Percentiles rank a stretch among this genome's conserved stretches.
phyloP scores from a whole-genome alignment of 208 protist species.

The Leishmania braziliensis region DNA sequence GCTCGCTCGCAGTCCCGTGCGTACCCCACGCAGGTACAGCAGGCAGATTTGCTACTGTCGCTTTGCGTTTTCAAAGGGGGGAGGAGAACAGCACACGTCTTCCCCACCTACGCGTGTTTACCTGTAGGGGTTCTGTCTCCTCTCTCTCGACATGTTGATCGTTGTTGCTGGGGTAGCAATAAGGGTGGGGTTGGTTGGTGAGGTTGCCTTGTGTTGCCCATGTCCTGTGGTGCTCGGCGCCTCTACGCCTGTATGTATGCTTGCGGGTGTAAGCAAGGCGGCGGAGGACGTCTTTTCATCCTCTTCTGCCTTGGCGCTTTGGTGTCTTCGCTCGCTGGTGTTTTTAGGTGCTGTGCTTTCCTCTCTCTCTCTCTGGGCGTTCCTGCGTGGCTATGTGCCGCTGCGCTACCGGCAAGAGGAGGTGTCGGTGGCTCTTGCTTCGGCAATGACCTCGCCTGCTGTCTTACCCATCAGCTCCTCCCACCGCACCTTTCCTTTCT shows the following conservation, averaged over 20 bases:
- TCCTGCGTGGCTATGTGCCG: constrained; percentile 4
- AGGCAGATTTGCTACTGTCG: neutral
- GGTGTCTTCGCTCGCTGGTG: neutral
- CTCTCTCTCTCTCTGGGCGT: constrained; percentile 10
- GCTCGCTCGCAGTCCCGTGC: neutral
- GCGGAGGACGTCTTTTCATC: neutral
- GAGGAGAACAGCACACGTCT: neutral
- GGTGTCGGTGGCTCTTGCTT: too few relatives aligned
- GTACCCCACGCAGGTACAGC: neutral
- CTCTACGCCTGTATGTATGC: neutral
- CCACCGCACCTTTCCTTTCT: too few relatives aligned
- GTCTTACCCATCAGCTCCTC: too few relatives aligned
- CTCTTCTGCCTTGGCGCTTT: neutral
- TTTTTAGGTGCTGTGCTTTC: neutral
- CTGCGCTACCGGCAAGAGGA: too few relatives aligned
- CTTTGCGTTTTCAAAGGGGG: neutral
- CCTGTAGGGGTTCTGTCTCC: neutral
- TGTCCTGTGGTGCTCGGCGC: neutral
- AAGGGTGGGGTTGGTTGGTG: neutral
- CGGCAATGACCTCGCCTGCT: too few relatives aligned
- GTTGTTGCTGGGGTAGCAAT: neutral
- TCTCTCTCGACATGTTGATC: neutral
- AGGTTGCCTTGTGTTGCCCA: neutral
- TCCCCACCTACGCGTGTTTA: neutral
- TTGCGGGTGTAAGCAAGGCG: too few relatives aligned